Percentiles rank a stretch among this genome's conserved stretches.
Conservation (phyloP, 495 filamentous ascomycete species). For the Penicillium maclennaniae region DNA sequence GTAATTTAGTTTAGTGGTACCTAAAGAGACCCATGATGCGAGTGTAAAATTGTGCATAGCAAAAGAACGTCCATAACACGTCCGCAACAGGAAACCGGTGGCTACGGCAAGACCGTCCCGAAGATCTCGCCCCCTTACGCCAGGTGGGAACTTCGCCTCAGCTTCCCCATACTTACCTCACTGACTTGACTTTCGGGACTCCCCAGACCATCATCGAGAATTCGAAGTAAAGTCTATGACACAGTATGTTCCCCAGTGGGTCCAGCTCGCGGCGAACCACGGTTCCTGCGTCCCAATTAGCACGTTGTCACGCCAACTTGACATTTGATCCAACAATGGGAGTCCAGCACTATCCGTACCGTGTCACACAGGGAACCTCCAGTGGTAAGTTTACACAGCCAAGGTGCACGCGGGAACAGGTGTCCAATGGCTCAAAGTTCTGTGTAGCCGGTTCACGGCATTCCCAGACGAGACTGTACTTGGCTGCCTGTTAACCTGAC, state of each 20-base stretch:
- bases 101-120: background rate
- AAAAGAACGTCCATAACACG: background rate
- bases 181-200: background rate
- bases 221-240: background rate
- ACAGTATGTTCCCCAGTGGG: background rate
- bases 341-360: background rate
- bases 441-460: constrained; percentile 10
- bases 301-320: background rate
- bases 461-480: background rate
- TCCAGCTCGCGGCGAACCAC: background rate
- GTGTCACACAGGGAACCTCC: background rate
- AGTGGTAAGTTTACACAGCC: background rate
- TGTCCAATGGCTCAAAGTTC: background rate
- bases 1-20: background rate
- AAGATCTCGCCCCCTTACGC: background rate
- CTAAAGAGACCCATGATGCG: background rate
- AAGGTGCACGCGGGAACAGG: background rate
- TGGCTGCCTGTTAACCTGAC: background rate
- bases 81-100: background rate
- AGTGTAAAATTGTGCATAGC: background rate
- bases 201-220: background rate
- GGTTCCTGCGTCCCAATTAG: background rate
- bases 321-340: background rate
- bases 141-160: background rate
- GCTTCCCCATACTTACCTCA: background rate